Conservation (phyloP, 192 early-diverging fungal species). For the Coemansia sp. region DNA sequence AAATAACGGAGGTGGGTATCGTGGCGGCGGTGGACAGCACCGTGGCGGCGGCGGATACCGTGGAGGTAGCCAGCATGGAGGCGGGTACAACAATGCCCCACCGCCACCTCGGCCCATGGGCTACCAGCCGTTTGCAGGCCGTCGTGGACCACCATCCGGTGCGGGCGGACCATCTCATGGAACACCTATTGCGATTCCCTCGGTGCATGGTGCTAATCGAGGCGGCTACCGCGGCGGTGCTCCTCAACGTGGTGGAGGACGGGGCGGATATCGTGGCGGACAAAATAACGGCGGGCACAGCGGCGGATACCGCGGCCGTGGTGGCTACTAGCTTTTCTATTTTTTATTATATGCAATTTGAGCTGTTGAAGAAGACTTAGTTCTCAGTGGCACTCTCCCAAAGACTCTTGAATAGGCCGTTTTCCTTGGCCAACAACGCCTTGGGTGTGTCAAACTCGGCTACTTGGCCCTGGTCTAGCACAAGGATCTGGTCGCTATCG, state of each 20-base stretch:
- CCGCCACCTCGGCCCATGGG: constrained; percentile 26
- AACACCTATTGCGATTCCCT: not conserved
- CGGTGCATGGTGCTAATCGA: not conserved
- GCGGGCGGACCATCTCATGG: not conserved
- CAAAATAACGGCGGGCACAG: constrained; percentile 9
- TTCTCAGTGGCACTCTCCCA: not conserved
- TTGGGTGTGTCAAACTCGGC: constrained; percentile 71
- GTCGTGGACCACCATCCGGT: constrained; percentile 3
- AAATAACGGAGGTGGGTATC: not conserved
- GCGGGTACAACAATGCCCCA: constrained; percentile 6
- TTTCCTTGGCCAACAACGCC: not conserved
- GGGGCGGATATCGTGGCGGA: constrained; percentile 9
- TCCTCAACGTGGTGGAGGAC: constrained; percentile 6
- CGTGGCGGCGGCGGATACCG: not conserved
- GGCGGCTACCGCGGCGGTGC: constrained; percentile 14
- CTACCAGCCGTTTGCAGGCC: constrained; percentile 38
- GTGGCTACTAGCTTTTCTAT: constrained; percentile 18
- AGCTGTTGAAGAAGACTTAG: not conserved
- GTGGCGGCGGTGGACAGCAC: not conserved
- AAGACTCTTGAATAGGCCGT: not conserved
- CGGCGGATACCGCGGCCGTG: constrained; percentile 22
- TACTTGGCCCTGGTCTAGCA: constrained; percentile 69
- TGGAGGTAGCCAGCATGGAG: not conserved
- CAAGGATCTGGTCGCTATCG: constrained; percentile 73
- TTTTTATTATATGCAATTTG: not conserved